Percentiles rank a stretch among this genome's conserved stretches.
Evolutionary conservation across 805 yeast species (phyloP).

Genomic region (Jamesozyma lodderae): DNA sequence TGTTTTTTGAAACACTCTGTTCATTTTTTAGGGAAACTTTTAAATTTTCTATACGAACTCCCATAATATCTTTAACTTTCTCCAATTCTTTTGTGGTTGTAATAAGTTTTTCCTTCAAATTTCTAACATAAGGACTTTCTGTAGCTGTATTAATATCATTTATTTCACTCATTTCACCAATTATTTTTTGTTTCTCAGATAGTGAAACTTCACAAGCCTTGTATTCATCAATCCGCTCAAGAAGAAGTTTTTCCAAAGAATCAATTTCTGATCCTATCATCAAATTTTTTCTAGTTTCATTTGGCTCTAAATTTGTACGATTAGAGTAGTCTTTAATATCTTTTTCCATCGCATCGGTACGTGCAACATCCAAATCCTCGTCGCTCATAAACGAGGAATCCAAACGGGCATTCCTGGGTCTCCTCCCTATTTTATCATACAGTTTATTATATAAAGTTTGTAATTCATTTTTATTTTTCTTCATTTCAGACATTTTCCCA

Average conservation of each 20-base stretch:
- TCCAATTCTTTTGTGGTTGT: slow-evolving; percentile 5
- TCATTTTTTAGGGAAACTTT: slow-evolving; percentile 3
- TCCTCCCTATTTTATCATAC: background rate
- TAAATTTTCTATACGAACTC: slow-evolving; percentile 7
- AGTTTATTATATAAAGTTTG: slow-evolving; percentile 1
- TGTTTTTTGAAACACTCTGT: background rate
- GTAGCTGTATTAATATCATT: background rate
- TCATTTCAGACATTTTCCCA: slow-evolving; percentile 9
- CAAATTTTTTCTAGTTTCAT: too few relatives aligned
- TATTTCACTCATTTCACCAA: slow-evolving; percentile 1
- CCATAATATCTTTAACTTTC: slow-evolving; percentile 2
- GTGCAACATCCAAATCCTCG: too few relatives aligned
- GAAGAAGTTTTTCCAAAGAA: slow-evolving; percentile 5
- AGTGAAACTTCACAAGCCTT: background rate
- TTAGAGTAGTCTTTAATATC: background rate
- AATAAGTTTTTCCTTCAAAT: slow-evolving; percentile 6
- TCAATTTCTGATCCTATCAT: slow-evolving; percentile 4
- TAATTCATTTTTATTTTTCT: background rate
- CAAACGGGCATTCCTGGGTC: too few relatives aligned
- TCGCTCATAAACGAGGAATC: too few relatives aligned
- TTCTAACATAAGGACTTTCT: slow-evolving; percentile 11
- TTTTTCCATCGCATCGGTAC: background rate
- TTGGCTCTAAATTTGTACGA: too few relatives aligned
- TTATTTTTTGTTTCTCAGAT: background rate
- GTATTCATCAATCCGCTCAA: slow-evolving; percentile 6